Base-by-base conservation (phyloP, 352 stramenopile species). In the Blastocystis sp. region DNA sequence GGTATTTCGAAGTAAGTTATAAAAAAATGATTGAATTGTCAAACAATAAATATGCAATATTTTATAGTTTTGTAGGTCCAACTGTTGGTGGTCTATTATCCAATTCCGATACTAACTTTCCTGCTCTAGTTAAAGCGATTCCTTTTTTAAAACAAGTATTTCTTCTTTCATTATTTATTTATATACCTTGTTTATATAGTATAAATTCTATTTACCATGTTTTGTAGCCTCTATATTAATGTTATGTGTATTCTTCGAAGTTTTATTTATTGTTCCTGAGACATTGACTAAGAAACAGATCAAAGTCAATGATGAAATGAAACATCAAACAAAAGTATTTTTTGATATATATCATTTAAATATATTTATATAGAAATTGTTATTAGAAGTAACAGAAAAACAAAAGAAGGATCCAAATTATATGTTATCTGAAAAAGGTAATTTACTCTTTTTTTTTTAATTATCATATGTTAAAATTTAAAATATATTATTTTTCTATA, bases 211-310 rank as follows among this genome's bases (percentile, higher is more conserved):
- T 19, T 54, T 62, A 18, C 52, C 52, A 1, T 62, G 52, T 34
- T 62, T 62, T 25, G 35, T 33, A 27, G 52, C 52, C 11, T 62
- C 24, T 28, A 4, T 49, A 16, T 54, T 62, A 1, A 54, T 39
- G 28, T 19, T 62, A 6, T 16, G 36, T 2, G 35, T 62, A 18
- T 24, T 62, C 2, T 1, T 62, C 10, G 42, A 21, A 10, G 52
- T 62, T 10, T 25, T 62, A 5, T 62, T 62, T 30, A 54, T 21
- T 13, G 39, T 62, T 16, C 52, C 52, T 18, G 52, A 62, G 19
- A 62, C 52, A n/a, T 42, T 62, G n/a, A 54, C 52, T 10, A 62
- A 62, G 35, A 42, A 62, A 40, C 39, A 62, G 24, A 42, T 18
- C 1, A 46, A 30, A 28, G 54, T 54, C 16, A 62, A 62, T 42